Percentiles rank a stretch among this genome's conserved stretches.
phyloP scores from a whole-genome alignment of 164 flowering plant genomes.

The Liriodendron chinense region DNA sequence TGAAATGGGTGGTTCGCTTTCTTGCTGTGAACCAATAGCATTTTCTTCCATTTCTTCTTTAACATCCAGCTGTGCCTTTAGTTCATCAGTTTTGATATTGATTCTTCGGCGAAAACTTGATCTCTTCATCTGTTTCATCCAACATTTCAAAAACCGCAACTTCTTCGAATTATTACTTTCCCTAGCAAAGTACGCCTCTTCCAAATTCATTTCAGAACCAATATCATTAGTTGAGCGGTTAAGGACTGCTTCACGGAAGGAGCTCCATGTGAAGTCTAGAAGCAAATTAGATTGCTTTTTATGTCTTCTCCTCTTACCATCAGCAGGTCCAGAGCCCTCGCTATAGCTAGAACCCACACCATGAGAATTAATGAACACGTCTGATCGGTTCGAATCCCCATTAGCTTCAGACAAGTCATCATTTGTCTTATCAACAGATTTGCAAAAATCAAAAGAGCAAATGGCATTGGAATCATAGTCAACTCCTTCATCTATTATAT shows the following conservation, averaged over 20 bases:
- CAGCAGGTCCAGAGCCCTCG: conserved; percentile 6
- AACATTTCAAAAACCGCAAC: conserved; percentile 78
- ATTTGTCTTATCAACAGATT: conserved; percentile 6
- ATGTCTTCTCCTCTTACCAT: conserved; percentile 27
- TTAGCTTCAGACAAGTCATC: conserved; percentile 9
- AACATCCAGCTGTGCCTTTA: conserved; percentile 16
- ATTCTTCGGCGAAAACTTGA: conserved; percentile 5
- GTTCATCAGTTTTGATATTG: conserved; percentile 6
- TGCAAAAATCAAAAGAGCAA: conserved; percentile 9
- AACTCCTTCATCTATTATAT: conserved; percentile 25
- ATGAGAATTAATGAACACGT: conserved; percentile 22
- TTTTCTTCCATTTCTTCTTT: conserved; percentile 25
- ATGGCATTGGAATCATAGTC: conserved; percentile 12
- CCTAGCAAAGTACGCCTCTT: conserved; percentile 48
- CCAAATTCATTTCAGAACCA: conserved; percentile 38
- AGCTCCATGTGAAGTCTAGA: conserved; percentile 59
- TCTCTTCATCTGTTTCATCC: conserved; percentile 75
- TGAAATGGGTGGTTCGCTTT: conserved; percentile 37
- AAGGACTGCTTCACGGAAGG: conserved; percentile 53
- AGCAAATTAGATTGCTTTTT: conserved; percentile 22
- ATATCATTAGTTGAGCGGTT: conserved; percentile 9
- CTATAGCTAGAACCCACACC: conserved; percentile 12
- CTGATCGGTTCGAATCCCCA: conserved; percentile 13
- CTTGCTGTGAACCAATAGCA: conserved; percentile 26
- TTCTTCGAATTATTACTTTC: conserved; percentile 51